Percentiles rank a stretch among this genome's conserved stretches.
These are phyloP conservation scores for Pestalotiopsis sp. DNA, from an alignment of 2,329 filamentous ascomycete genomes.

Conservation along the genomic window DNA sequence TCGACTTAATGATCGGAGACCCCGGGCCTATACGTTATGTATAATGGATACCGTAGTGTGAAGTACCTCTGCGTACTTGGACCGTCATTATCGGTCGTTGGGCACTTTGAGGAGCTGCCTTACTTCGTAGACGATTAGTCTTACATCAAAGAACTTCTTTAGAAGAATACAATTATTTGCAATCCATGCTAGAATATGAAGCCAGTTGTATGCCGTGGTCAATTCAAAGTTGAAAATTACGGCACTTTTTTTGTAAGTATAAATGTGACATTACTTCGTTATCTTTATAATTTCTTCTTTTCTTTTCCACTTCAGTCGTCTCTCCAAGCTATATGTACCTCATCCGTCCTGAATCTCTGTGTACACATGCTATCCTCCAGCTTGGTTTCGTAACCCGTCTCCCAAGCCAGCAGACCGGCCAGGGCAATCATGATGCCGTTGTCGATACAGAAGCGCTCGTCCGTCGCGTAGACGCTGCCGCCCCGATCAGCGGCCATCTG, in stretches of 20 bases:
- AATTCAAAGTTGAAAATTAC: neutral
- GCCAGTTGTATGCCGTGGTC: too few species aligned
- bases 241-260: neutral
- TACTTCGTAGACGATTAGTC: slow-evolving; percentile 5
- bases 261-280: neutral
- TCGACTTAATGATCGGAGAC: neutral
- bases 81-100: neutral
- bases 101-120: neutral
- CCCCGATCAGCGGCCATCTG: slow-evolving; percentile 88
- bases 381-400: slow-evolving; percentile 76
- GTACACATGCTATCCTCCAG: slow-evolving; percentile 84
- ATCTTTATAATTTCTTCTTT: neutral
- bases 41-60: neutral
- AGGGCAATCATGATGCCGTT: slow-evolving; percentile 99
- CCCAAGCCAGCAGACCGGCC: slow-evolving; percentile 83
- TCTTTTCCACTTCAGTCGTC: slow-evolving; percentile 38
- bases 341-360: slow-evolving; percentile 81
- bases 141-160: slow-evolving; percentile 16
- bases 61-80: neutral
- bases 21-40: slow-evolving; percentile 10
- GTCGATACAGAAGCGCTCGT: slow-evolving; percentile 97
- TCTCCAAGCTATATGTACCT: slow-evolving; percentile 80
- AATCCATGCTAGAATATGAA: too few species aligned
- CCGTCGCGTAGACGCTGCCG: slow-evolving; percentile 90
- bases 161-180: slow-evolving; percentile 10